Evolutionary conservation across 257 asterid species (phyloP).

Genomic region (Osmanthus fragrans): DNA sequence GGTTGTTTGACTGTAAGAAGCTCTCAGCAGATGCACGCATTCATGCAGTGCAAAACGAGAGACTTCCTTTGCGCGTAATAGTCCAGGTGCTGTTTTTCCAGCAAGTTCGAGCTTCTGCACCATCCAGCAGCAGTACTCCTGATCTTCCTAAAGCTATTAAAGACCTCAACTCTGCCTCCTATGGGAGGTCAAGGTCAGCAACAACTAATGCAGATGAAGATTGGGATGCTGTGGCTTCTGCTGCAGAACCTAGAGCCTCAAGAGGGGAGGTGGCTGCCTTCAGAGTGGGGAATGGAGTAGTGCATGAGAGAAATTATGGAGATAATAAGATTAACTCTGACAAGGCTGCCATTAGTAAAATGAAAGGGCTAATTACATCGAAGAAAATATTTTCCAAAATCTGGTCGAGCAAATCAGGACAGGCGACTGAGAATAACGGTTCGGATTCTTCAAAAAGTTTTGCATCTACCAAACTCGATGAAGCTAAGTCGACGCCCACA

Average conservation of each 20-base stretch:
- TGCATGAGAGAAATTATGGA: slow-evolving; percentile 40
- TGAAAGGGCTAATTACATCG: slow-evolving; percentile 72
- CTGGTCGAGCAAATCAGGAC: slow-evolving; percentile 71
- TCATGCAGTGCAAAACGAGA: slow-evolving; percentile 93
- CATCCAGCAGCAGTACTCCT: slow-evolving; percentile 94
- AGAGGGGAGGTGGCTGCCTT: slow-evolving; percentile 83
- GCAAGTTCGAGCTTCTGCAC: slow-evolving; percentile 87
- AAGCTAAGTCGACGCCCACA: slow-evolving; percentile 62
- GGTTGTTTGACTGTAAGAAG: slow-evolving; percentile 91
- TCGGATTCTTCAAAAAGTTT: slow-evolving; percentile 90
- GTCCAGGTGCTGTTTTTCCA: slow-evolving; percentile 91
- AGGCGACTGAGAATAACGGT: slow-evolving; percentile 66
- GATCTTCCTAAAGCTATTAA: slow-evolving; percentile 82
- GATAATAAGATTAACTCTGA: slow-evolving; percentile 48
- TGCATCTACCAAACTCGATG: slow-evolving; percentile 68
- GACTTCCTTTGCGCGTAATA: slow-evolving; percentile 81
- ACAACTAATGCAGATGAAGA: slow-evolving; percentile 85
- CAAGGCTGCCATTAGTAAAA: slow-evolving; percentile 57
- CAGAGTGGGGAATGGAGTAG: slow-evolving; percentile 59
- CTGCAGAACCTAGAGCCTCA: slow-evolving; percentile 82
- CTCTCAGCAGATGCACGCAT: slow-evolving; percentile 87
- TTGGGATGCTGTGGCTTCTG: slow-evolving; percentile 91
- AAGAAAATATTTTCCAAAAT: slow-evolving; percentile 76
- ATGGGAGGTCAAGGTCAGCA: slow-evolving; percentile 75
- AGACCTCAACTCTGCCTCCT: slow-evolving; percentile 66